These are phyloP conservation scores for Steccherinum ochraceum DNA, from an alignment of 768 basidiomycete genomes.

Conservation along the genomic window DNA sequence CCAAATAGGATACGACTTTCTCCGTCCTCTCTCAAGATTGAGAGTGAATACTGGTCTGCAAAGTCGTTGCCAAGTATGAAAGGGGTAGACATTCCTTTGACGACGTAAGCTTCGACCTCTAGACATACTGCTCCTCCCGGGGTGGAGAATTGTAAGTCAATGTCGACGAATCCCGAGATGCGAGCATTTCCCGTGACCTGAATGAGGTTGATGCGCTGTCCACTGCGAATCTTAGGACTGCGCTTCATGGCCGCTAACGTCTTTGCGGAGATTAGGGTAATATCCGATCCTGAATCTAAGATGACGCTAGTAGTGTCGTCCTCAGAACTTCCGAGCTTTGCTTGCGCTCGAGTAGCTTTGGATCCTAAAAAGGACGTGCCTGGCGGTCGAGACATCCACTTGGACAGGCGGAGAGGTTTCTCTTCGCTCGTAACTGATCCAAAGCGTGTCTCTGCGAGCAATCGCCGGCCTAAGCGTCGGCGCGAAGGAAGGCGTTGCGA, in stretches of 20 bases:
- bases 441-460: too few relatives aligned
- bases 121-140: slow-evolving; percentile 19
- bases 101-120: slow-evolving; percentile 14
- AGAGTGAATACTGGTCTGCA: too few relatives aligned
- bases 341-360: slow-evolving; percentile 17
- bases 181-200: slow-evolving; percentile 26
- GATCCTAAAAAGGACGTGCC: slow-evolving; percentile 29
- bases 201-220: slow-evolving; percentile 24
- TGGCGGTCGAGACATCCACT: slow-evolving; percentile 10
- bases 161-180: slow-evolving; percentile 21
- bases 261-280: slow-evolving; percentile 27
- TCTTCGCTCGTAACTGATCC: too few relatives aligned
- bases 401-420: too few relatives aligned
- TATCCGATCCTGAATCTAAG: slow-evolving; percentile 30
- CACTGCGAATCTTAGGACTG: slow-evolving; percentile 15
- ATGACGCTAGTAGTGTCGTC: slow-evolving; percentile 7
- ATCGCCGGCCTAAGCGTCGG: too few relatives aligned
- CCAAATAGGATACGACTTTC: too few relatives aligned
- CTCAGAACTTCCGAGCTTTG: slow-evolving; percentile 4
- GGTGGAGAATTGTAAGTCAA: slow-evolving; percentile 23
- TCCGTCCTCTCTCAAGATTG: too few relatives aligned
- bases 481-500: too few relatives aligned
- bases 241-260: slow-evolving; percentile 3
- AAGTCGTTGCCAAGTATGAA: slow-evolving; percentile 20
- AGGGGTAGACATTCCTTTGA: slow-evolving; percentile 18